Base-by-base conservation (phyloP, 345 rosid species). In the Hibiscus syriacus region DNA sequence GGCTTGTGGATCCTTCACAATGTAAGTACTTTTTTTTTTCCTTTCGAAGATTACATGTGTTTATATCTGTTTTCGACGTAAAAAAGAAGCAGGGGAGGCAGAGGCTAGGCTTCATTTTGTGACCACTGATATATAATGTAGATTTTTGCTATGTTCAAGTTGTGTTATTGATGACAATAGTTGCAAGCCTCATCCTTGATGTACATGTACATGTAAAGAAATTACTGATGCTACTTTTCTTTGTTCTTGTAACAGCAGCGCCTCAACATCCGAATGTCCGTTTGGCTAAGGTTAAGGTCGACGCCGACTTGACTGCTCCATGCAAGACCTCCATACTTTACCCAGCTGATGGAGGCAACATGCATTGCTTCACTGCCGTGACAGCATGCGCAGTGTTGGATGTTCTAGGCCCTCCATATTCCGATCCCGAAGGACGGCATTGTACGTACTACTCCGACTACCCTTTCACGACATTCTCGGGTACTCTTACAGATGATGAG, bases 351-450 rank as follows among this genome's bases (percentile, higher is more conserved):
- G n/a, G 96, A 52, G 99, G 99, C 60, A 94, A 94, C 82, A 89
- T 94, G 91, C 99, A 94, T 76, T 66, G 92, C 76, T 89, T 94
- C 84, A 87, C 91, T 1, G 97, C 90, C 0, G 78, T 74, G 64
- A 91, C 96, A 1, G 86, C 95, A 0, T 94, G 99, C 26, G 99
- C 99, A 0, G 92, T 94, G 55, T 82, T 94, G 2, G 99, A n/a
- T n/a, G n/a, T n/a, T n/a, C n/a, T n/a, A n/a, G n/a, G n/a, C n/a
- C n/a, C n/a, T n/a, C n/a, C n/a, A n/a, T n/a, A n/a, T n/a, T n/a
- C n/a, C n/a, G n/a, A n/a, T n/a, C n/a, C n/a, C n/a, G n/a, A n/a
- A n/a, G n/a, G n/a, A n/a, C n/a, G n/a, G n/a, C n/a, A n/a, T n/a
- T n/a, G n/a, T n/a, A n/a, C n/a, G n/a, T n/a, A 94, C 9, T 92